A percentile compares a stretch with the other conserved stretches of the same genome.
These are phyloP conservation scores for Nannochloris sp. DNA, from an alignment of 139 green algal species.

Conservation along the genomic window DNA sequence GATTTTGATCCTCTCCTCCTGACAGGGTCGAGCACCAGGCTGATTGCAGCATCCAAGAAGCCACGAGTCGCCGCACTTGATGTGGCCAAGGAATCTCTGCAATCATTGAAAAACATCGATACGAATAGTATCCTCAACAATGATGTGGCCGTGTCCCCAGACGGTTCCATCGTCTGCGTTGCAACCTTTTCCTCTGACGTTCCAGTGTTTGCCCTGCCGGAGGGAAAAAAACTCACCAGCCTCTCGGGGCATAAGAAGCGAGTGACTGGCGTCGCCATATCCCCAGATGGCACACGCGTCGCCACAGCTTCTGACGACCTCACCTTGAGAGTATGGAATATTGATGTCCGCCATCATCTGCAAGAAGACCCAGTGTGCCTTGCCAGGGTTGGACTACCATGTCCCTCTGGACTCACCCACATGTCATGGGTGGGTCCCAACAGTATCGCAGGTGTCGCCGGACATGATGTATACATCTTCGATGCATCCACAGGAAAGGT, in stretches of 20 bases:
- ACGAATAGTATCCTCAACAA: slow-evolving; percentile 31
- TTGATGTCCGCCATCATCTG: slow-evolving; percentile 28
- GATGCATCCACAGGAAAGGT: slow-evolving; percentile 1
- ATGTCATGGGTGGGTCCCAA: neutral
- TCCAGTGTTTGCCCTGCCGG: slow-evolving; percentile 28
- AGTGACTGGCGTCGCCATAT: slow-evolving; percentile 22
- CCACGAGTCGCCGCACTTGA: neutral
- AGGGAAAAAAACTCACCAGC: slow-evolving; percentile 28
- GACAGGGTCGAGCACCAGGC: no score
- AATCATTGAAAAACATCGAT: slow-evolving; percentile 6
- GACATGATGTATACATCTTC: slow-evolving; percentile 4
- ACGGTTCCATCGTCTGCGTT: slow-evolving; percentile 34
- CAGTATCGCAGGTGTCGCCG: neutral
- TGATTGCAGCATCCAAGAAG: slow-evolving; percentile 10
- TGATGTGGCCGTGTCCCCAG: slow-evolving; percentile 14
- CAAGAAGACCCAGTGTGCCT: slow-evolving; percentile 26
- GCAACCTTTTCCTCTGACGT: slow-evolving; percentile 42
- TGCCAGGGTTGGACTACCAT: neutral
- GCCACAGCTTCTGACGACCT: slow-evolving; percentile 30
- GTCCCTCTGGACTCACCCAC: neutral
- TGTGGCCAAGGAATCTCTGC: neutral
- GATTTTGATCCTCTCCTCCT: no score
- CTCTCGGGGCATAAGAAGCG: neutral
- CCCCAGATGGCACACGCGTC: slow-evolving; percentile 22
- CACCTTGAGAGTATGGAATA: slow-evolving; percentile 32